Evolutionary conservation across 352 stramenopile genomes (phyloP), one percentile per base, ranked within the genome.

Genomic region (Phytophthora sp.): DNA sequence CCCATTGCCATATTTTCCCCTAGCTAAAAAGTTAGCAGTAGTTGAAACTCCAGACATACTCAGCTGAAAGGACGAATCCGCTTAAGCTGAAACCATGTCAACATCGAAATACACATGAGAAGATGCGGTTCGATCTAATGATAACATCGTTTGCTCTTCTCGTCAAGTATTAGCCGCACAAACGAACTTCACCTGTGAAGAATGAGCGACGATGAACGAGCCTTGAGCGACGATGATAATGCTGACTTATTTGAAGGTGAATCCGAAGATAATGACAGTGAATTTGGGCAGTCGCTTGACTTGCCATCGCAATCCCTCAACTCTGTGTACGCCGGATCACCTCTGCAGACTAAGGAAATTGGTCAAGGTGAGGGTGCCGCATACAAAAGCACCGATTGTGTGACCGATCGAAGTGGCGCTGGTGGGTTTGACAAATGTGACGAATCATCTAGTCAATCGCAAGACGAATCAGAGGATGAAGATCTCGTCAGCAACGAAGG

Each of bases 181-280:
- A 21, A 3, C n/a, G 15, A 21, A 20, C 5, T 20, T 9, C 12
- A 31, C 24, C 2, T 36, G 42, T 58, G n/a, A 53, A 29, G 42
- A 31, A 71, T 71, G 56, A 62, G 49, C 27, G 56, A 57, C 33
- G 50, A 57, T 36, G 56, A 66, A 33, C 38, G 11, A 47, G 24
- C 3, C 4, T 41, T 63, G 20, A 71, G 63, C 33, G 50, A 67
- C 3, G 57, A 68, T 38, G 58, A 62, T 36, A 44, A 20, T 42
- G 50, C n/a, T 18, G 57, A 69, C 36, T 23, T 63, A 27, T 72
- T 72, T 31, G 57, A 51, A 27, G 63, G 50, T 21, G 63, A 58
- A 4, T n/a, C 57, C 7, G 63, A 71, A 31, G 50, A 64, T 46
- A 21, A 57, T n/a, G 36, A 6, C 21, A 53, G 36, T 21, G 50